Percentiles rank a stretch among this genome's conserved stretches.
phyloP scores from a whole-genome alignment of 1,139 yeast genomes.

The Sugiyamaella xylanicola region DNA sequence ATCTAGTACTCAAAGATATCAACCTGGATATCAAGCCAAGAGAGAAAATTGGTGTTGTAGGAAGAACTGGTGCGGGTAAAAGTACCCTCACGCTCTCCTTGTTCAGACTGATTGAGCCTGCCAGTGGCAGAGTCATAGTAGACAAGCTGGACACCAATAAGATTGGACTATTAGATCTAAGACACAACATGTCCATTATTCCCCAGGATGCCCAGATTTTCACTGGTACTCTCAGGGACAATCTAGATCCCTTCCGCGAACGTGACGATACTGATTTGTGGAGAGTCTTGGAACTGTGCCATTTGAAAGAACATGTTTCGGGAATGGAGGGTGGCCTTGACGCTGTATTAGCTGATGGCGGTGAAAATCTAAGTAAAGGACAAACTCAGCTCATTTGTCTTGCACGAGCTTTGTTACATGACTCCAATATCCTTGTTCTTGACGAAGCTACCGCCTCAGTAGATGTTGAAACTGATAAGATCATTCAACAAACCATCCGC shows the following conservation, averaged over 20 bases:
- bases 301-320: conserved; percentile 70
- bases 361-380: conserved; percentile 73
- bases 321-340: conserved; percentile 49
- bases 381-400: conserved; percentile 75
- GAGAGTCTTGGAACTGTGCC: conserved; percentile 66
- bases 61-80: conserved; percentile 80
- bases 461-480: conserved; percentile 73
- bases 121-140: conserved; percentile 55
- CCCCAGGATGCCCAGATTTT: conserved; percentile 77
- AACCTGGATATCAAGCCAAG: conserved; percentile 49
- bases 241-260: conserved; percentile 64
- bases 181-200: conserved; percentile 62
- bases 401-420: conserved; percentile 67
- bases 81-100: conserved; percentile 65
- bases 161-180: conserved; percentile 56
- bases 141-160: conserved; percentile 61
- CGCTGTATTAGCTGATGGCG: conserved; percentile 61
- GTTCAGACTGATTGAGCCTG: conserved; percentile 59
- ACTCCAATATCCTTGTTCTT: conserved; percentile 62
- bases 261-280: conserved; percentile 54
- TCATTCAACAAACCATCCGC: conserved; percentile 72
- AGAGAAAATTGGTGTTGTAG: conserved; percentile 70
- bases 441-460: conserved; percentile 90
- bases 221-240: conserved; percentile 62
- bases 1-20: conserved; percentile 64